A percentile compares a stretch with the other conserved stretches of the same genome.
Evolutionary conservation across 345 rosid genomes (phyloP).

Genomic region (Mangifera indica): DNA sequence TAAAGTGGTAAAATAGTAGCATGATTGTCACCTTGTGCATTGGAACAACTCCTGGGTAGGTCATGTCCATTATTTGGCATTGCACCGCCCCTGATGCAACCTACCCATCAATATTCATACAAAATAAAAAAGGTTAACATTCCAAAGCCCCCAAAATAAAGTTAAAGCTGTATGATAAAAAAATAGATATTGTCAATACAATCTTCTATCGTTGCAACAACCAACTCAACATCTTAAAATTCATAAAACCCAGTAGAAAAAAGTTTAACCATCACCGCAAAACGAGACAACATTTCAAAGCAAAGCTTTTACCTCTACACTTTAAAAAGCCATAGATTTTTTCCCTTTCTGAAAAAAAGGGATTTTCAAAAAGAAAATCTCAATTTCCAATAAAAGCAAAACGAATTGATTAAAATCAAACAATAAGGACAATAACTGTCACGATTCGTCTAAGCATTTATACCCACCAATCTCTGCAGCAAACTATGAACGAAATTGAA

Average conservation of each 20-base stretch:
- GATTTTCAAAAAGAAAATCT: background rate
- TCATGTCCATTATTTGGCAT: slow-evolving; percentile 96
- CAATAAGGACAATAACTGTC: background rate
- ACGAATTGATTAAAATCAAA: background rate
- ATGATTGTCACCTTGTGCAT: slow-evolving; percentile 80
- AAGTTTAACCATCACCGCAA: background rate
- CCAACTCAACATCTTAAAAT: background rate
- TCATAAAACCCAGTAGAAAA: background rate
- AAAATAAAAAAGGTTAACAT: slow-evolving; percentile 4
- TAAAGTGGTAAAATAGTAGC: background rate
- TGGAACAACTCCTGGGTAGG: slow-evolving; percentile 92
- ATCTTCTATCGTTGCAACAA: background rate
- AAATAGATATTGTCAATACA: background rate
- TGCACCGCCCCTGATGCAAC: slow-evolving; percentile 99
- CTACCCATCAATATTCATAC: slow-evolving; percentile 33
- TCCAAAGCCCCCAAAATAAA: background rate
- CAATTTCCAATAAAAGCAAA: background rate
- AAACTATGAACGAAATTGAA: background rate
- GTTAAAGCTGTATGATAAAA: background rate
- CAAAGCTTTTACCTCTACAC: slow-evolving; percentile 5
- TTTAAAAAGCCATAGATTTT: background rate
- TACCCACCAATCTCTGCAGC: background rate
- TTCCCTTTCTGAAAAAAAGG: background rate
- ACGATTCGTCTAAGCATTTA: background rate
- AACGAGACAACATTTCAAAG: background rate